Conservation (phyloP, 495 filamentous ascomycete species). For the Xylaria scruposa region DNA sequence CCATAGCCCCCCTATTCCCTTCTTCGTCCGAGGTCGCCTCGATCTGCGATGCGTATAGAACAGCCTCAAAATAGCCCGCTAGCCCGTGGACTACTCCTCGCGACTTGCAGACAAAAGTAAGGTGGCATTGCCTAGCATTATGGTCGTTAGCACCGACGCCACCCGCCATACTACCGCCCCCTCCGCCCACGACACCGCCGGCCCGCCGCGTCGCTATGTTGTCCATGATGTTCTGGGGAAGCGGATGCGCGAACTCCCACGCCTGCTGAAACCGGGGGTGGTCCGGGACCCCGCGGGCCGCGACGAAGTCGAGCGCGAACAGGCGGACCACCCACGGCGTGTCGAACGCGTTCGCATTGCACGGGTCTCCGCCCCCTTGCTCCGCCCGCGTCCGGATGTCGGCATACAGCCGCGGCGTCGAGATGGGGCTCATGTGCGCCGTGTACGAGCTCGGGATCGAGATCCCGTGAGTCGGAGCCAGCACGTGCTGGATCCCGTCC, state of each 20-base stretch:
- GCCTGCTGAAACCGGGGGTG: slow-evolving; percentile 67
- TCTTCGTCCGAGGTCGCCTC: slow-evolving; percentile 31
- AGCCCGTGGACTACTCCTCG: slow-evolving; percentile 89
- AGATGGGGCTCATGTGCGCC: slow-evolving; percentile 87
- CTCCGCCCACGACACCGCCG: slow-evolving; percentile 59
- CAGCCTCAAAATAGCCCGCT: slow-evolving; percentile 94
- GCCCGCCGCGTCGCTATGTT: slow-evolving; percentile 57
- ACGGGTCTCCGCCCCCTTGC: slow-evolving; percentile 64
- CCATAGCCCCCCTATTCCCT: slow-evolving; percentile 49
- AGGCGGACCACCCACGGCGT: slow-evolving; percentile 94
- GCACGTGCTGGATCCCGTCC: slow-evolving; percentile 85
- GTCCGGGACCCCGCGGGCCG: slow-evolving; percentile 58
- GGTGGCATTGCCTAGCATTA: slow-evolving; percentile 77
- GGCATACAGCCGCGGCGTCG: slow-evolving; percentile 83
- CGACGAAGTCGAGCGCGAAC: slow-evolving; percentile 83
- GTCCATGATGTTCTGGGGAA: slow-evolving; percentile 51
- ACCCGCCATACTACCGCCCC: slow-evolving; percentile 66
- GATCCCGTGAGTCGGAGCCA: slow-evolving; percentile 77
- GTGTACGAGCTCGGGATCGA: slow-evolving; percentile 93
- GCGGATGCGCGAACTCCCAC: slow-evolving; percentile 73
- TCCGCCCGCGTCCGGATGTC: slow-evolving; percentile 62
- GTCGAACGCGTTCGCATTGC: slow-evolving; percentile 63
- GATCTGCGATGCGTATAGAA: slow-evolving; percentile 68
- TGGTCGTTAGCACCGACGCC: slow-evolving; percentile 79
- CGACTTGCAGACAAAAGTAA: slow-evolving; percentile 72